A percentile compares a stretch with the other conserved stretches of the same genome.
Conservation (phyloP, 768 basidiomycete genomes). For the Suillus bovinus region DNA sequence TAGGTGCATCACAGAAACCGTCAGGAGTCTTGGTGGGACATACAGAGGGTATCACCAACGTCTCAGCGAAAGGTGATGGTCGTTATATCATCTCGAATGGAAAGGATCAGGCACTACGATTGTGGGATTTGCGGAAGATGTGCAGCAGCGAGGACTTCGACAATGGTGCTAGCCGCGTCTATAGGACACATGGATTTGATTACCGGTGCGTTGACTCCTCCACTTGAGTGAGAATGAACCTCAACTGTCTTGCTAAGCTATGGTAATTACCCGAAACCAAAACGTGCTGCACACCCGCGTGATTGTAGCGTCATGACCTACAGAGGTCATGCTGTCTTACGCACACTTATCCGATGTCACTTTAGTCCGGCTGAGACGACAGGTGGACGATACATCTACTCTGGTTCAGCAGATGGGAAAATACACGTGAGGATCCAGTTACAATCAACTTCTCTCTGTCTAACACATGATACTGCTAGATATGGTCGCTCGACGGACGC, state of each 20-base stretch:
- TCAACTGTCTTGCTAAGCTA: slow-evolving; percentile 43
- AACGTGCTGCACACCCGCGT: slow-evolving; percentile 66
- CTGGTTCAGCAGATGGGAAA: slow-evolving; percentile 83
- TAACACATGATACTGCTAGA: slow-evolving; percentile 43
- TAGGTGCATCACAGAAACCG: slow-evolving; percentile 60
- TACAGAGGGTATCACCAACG: slow-evolving; percentile 93
- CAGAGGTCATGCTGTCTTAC: slow-evolving; percentile 85
- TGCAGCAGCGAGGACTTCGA: slow-evolving; percentile 70
- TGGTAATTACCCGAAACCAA: slow-evolving; percentile 65
- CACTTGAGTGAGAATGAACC: slow-evolving; percentile 2
- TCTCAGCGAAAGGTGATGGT: slow-evolving; percentile 94
- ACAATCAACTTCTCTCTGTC: slow-evolving; percentile 8
- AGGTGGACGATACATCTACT: slow-evolving; percentile 91
- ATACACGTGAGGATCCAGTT: slow-evolving; percentile 63
- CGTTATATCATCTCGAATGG: slow-evolving; percentile 95
- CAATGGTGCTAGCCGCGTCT: slow-evolving; percentile 44
- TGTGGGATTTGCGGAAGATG: slow-evolving; percentile 98
- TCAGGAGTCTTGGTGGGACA: slow-evolving; percentile 95
- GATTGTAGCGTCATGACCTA: slow-evolving; percentile 98
- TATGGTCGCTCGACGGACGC: slow-evolving; percentile 93
- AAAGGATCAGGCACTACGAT: slow-evolving; percentile 88
- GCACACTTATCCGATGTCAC: slow-evolving; percentile 93
- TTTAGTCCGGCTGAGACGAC: slow-evolving; percentile 95
- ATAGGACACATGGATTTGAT: slow-evolving; percentile 67
- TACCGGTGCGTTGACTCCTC: slow-evolving; percentile 62